Evolutionary conservation across 257 asterid species (phyloP).

Genomic region (Gentiana straminea): DNA sequence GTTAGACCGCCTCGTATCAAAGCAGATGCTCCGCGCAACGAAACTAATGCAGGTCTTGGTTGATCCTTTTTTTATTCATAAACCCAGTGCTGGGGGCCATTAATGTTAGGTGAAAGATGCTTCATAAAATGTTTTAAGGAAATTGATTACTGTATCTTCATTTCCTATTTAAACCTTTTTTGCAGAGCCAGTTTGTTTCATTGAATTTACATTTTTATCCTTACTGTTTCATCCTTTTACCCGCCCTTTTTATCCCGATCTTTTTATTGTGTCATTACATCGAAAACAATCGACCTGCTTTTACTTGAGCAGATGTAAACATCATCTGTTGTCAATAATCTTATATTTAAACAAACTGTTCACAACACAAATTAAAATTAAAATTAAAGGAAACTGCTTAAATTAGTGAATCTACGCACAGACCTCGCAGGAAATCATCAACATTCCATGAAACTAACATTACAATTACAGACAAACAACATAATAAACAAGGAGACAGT

Average conservation of each 20-base stretch:
- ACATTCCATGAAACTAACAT: constrained; percentile 13
- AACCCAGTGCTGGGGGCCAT: background rate
- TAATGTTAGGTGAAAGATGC: background rate
- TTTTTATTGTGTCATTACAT: too few relatives aligned
- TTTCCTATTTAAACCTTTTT: too few relatives aligned
- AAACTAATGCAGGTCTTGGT: constrained; percentile 53
- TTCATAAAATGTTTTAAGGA: background rate
- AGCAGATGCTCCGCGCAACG: constrained; percentile 37
- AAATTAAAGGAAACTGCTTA: constrained; percentile 11
- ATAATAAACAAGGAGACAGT: constrained; percentile 5
- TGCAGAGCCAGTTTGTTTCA: too few relatives aligned
- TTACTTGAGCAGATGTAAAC: too few relatives aligned
- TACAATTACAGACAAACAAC: constrained; percentile 15
- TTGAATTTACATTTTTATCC: too few relatives aligned
- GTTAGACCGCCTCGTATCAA: constrained; percentile 59
- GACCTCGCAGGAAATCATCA: constrained; percentile 12
- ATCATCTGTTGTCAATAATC: constrained; percentile 1
- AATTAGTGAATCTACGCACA: constrained; percentile 21
- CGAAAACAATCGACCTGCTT: too few relatives aligned
- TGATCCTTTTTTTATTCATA: constrained; percentile 15
- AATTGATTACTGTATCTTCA: too few relatives aligned
- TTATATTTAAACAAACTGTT: constrained; percentile 19
- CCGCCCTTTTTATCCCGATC: too few relatives aligned
- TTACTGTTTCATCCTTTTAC: too few relatives aligned
- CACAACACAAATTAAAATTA: constrained; percentile 12